Base-by-base conservation (phyloP, 1,139 yeast genomes). In the Wickerhamiella infanticola region DNA sequence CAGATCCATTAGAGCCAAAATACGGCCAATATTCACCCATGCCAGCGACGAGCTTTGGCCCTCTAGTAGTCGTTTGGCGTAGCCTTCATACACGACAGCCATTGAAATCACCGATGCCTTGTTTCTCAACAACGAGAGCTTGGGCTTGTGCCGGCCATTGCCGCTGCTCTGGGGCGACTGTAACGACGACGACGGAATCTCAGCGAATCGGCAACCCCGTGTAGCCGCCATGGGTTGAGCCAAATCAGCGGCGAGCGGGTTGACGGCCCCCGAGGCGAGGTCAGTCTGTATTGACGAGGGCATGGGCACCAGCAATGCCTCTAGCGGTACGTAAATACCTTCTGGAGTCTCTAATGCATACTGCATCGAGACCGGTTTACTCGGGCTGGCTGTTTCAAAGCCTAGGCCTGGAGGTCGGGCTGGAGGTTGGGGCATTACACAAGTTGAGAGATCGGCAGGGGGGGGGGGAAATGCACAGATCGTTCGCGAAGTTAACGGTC, bases 61-160 rank as follows among this genome's bases (percentile, higher is more conserved):
- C 11, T 35, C 35, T 50, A 51, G 18, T 51, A 65, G 48, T 29
- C 67, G 60, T 45, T 58, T 58, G 11, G 57, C 50, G 42, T 61
- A 55, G 29, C 55, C 53, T 40, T 66, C 70, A 45, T 62, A 64
- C n/a, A 63, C 58, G 35, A 66, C 57, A 5, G 67, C 58, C 33
- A 68, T 57, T 8, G 67, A 60, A 9, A 67, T 58, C 46, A 63
- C 66, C 24, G 69, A 59, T 11, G 67, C 61, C 45, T 62, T 65
- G 56, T 63, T 65, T 50, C 36, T 13, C 33, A 29, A 11, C 24
- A 29, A 11, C 4, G 41, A 39, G 7, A 39, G 36, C n/a, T 6
- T 18, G 26, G 36, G 13, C 9, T n/a, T 8, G 7, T 29, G 41
- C 35, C 41, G 41, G 33, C 36, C 24, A n/a, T 39, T 27, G 35